Evolutionary conservation across 2,329 filamentous ascomycete genomes (phyloP), one percentile per base, ranked within the genome.

Genomic region (Nemania abortiva): DNA sequence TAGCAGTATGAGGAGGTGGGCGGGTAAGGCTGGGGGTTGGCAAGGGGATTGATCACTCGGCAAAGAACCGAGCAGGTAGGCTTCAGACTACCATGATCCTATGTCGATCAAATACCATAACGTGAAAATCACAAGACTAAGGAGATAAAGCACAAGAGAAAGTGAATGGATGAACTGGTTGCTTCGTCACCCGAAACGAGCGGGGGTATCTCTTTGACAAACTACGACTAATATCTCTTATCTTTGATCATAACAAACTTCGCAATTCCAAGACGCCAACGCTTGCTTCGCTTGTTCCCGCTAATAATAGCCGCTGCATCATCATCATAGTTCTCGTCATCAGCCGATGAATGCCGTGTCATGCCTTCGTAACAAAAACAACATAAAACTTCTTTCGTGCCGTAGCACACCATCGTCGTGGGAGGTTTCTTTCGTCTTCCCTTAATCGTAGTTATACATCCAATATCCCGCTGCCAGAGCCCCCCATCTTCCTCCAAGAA

Each of bases 401-500:
- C 39, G 15, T 13, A 56, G 39, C 53, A 58, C 42, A 13, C 20
- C 24, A 49, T 37, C 45, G 3, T 50, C 22, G 18, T n/a, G 10
- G 5, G 20, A n/a, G 49, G 52, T 22, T 20, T 10, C n/a, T 42
- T n/a, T 11, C 11, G 6, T 47, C 20, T 37, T 52, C 39, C 18
- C 45, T 10, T 10, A 49, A 24, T 31, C 39, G 31, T 55, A 31
- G 15, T 22, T 4, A 31, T 39, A 42, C 45, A 27, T 29, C 29
- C 42, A 42, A 56, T 47, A 52, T 66, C 58, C 34, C 52, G 68
- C 64, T 70, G 11, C 68, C 68, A 70, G 65, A 68, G 68, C 68
- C 60, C 18, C 52, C 59, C 54, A 18, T 24, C 18, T 11, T 5
- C 52, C 2, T 18, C 27, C 27, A 57, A 65, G 24, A 68, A 56